These are phyloP conservation scores for Pythium folliculosum DNA, from an alignment of 352 stramenopile genomes.

Conservation along the genomic window DNA sequence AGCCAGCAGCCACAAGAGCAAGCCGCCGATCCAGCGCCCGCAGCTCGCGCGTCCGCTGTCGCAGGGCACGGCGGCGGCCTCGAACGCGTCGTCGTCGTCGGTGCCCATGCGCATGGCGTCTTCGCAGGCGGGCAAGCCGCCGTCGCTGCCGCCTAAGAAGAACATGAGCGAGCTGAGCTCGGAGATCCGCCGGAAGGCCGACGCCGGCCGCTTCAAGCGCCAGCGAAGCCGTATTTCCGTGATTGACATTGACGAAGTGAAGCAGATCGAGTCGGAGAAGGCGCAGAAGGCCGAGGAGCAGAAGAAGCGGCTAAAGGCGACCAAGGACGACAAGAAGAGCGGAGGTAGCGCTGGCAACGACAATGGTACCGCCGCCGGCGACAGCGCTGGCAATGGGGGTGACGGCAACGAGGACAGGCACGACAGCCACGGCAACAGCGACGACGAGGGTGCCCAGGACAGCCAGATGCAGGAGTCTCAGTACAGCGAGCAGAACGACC, in stretches of 20 bases:
- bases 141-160: constrained; percentile 60
- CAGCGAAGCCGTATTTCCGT: constrained; percentile 85
- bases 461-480: constrained; percentile 12
- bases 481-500: constrained; percentile 23
- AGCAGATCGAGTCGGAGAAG: constrained; percentile 88
- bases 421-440: constrained; percentile 1
- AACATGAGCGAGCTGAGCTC: constrained; percentile 67
- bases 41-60: constrained; percentile 24
- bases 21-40: constrained; percentile 32
- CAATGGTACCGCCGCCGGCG: constrained; percentile 5
- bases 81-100: constrained; percentile 11
- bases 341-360: constrained; percentile 34
- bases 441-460: constrained; percentile 3
- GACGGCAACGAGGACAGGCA: neutral
- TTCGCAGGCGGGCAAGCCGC: constrained; percentile 27
- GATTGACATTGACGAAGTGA: constrained; percentile 88
- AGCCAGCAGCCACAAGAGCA: neutral
- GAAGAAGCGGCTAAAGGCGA: constrained; percentile 67
- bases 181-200: constrained; percentile 82
- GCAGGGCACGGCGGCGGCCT: constrained; percentile 19
- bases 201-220: constrained; percentile 80
- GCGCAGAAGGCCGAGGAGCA: constrained; percentile 78
- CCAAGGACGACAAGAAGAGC: constrained; percentile 28
- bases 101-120: constrained; percentile 7
- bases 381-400: neutral